Evolutionary conservation across 2,329 filamentous ascomycete species (phyloP), one percentile per base, ranked within the genome.

Genomic region (Pseudohalonectria lignicola): DNA sequence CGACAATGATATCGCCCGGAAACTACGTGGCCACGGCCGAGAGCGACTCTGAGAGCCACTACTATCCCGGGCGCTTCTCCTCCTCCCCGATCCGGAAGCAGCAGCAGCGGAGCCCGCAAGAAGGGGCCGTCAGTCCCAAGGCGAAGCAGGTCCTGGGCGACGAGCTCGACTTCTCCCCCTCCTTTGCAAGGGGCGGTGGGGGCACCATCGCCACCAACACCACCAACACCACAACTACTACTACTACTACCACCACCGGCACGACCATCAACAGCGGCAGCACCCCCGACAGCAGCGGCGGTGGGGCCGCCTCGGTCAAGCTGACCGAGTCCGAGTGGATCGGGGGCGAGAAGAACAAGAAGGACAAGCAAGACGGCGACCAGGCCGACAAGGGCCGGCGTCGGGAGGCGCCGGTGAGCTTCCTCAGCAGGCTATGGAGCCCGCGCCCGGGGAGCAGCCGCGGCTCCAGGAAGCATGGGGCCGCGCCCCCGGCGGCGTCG

Each of bases 381-480:
- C 7, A 11, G 20, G 29, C 11, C 28, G 8, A n/a, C 30, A 15
- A 16, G 28, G 3, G 10, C 13, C 13, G 19, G n/a, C n/a, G n/a
- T n/a, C n/a, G n/a, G n/a, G n/a, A n/a, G n/a, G n/a, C n/a, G n/a
- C n/a, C n/a, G n/a, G n/a, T n/a, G n/a, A n/a, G n/a, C n/a, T n/a
- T n/a, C n/a, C n/a, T n/a, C n/a, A n/a, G n/a, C n/a, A 38, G 23
- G 20, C 20, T 38, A 12, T 38, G 36, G 36, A 38, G 30, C 36
- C 36, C 36, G 4, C 36, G 36, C 11, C 20, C 30, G 15, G 28
- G 26, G 36, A 20, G 12, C 5, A 23, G 29, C 30, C 20, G 15
- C 35, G 6, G 12, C 17, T 21, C 16, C 26, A 37, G n/a, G 17
- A 31, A 31, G 18, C n/a, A n/a, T n/a, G n/a, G n/a, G n/a, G n/a